Evolutionary conservation across 2,329 filamentous ascomycete species (phyloP), one percentile per base, ranked within the genome.

Genomic region (Monosporascus sp.): DNA sequence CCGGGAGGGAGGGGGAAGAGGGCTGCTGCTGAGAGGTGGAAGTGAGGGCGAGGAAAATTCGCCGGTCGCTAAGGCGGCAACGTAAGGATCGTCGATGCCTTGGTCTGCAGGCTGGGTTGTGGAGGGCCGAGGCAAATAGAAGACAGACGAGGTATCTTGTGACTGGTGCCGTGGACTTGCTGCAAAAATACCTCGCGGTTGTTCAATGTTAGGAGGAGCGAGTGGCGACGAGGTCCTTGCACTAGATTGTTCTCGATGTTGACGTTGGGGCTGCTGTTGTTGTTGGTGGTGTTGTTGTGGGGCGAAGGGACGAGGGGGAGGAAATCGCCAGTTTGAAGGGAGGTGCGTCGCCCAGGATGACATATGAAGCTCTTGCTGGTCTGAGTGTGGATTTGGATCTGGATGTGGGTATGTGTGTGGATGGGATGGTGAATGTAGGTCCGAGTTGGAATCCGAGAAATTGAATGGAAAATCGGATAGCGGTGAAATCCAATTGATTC

Each of bases 11-110:
- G 53, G 48, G 6, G 34, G 48, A 7, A 53, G 58, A 44, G 62
- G 62, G 8, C 57, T 61, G 24, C 59, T 62, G 46, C 57, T 62
- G 45, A 61, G 52, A 2, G 64, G 61, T 6, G 65, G 65, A 17
- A 68, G 52, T 14, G 65, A 67, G 8, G 65, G 63, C 20, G 64
- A 68, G n/a, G 64, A 61, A 46, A 68, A 68, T 44, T 65, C 53
- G 34, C 55, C 56, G 17, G 52, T 56, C 41, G 55, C 60, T 22
- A 68, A 50, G 20, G 57, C 36, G 18, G 53, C 7, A 27, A 66
- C 42, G 42, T 60, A 63, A 15, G 51, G 49, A 45, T 66, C 61
- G 57, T 66, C 63, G 38, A 47, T 55, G 45, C 44, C 53, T 39
- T 48, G 48, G 24, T 54, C 51, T 46, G 44, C 22, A 22, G 49